These are phyloP conservation scores for Clitopilus passeckerianus DNA, from an alignment of 768 basidiomycete species.

Conservation along the genomic window DNA sequence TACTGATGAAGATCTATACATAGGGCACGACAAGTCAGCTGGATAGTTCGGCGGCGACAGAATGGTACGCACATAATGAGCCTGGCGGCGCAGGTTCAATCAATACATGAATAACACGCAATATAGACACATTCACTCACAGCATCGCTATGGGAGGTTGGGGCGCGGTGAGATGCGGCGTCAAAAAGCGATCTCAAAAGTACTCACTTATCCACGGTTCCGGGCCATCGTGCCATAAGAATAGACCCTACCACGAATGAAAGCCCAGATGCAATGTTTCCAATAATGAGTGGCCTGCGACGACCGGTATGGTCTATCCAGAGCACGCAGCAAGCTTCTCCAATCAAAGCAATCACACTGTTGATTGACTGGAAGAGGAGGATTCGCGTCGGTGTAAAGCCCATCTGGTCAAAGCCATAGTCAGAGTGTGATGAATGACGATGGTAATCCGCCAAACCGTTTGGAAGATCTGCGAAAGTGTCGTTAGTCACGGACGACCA, in stretches of 20 bases:
- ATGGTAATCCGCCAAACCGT: constrained; percentile 18
- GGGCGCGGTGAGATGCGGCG: background rate
- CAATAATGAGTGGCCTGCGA: constrained; percentile 33
- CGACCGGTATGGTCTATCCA: constrained; percentile 39
- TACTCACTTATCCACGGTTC: constrained; percentile 36
- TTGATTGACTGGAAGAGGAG: constrained; percentile 52
- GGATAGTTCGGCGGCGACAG: background rate
- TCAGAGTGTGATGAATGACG: constrained; percentile 1
- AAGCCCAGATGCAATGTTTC: constrained; percentile 34
- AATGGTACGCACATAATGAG: constrained; percentile 28
- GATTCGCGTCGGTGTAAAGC: constrained; percentile 36
- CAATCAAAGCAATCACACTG: constrained; percentile 47
- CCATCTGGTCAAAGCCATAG: constrained; percentile 27
- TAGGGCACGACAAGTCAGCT: background rate
- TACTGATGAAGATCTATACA: constrained; percentile 35
- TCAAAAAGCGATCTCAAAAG: background rate
- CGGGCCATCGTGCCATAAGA: constrained; percentile 38
- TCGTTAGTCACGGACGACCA: background rate
- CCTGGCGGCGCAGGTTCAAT: constrained; percentile 13
- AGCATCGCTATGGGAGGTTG: constrained; percentile 22
- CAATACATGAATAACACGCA: too few species aligned
- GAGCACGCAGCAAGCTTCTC: constrained; percentile 41
- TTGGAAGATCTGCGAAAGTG: constrained; percentile 25
- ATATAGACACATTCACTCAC: constrained; percentile 16
- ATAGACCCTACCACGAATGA: constrained; percentile 39